These are phyloP conservation scores for Gymnopilus junonius DNA, from an alignment of 768 basidiomycete species.

Conservation along the genomic window DNA sequence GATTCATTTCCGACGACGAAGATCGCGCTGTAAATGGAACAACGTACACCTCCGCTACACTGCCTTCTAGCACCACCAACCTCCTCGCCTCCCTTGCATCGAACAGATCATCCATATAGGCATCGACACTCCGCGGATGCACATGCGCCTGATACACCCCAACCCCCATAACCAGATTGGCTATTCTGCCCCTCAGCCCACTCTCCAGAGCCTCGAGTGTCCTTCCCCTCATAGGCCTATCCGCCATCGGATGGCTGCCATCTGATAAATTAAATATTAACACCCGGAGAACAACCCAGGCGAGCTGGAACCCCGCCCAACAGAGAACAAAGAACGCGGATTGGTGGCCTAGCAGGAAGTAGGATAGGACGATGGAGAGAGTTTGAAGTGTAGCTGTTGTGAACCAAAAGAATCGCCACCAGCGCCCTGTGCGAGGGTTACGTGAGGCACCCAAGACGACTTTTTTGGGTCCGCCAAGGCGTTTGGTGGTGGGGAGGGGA, in stretches of 20 bases:
- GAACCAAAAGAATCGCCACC: constrained; percentile 28
- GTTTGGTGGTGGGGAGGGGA: constrained; percentile 23
- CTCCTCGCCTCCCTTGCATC: neutral
- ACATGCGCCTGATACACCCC: neutral
- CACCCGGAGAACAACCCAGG: constrained; percentile 26
- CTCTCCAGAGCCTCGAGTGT: neutral
- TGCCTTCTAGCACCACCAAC: neutral
- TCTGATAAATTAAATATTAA: constrained; percentile 23
- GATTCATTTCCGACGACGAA: too few relatives aligned
- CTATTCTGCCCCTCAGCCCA: neutral
- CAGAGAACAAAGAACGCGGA: constrained; percentile 15
- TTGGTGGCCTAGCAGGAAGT: constrained; percentile 22
- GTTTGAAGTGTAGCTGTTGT: constrained; percentile 24
- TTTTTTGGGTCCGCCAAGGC: constrained; percentile 19
- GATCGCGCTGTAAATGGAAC: neutral
- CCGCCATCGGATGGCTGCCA: constrained; percentile 2
- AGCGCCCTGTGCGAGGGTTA: constrained; percentile 14
- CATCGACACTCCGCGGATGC: neutral
- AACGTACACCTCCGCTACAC: neutral
- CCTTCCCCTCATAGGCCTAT: neutral
- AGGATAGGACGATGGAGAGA: constrained; percentile 22
- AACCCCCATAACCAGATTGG: neutral
- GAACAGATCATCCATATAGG: neutral
- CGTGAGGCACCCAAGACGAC: constrained; percentile 26
- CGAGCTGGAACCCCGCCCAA: constrained; percentile 27